These are phyloP conservation scores for Fusarium robinianum DNA, from an alignment of 2,329 filamentous ascomycete species.

Conservation along the genomic window DNA sequence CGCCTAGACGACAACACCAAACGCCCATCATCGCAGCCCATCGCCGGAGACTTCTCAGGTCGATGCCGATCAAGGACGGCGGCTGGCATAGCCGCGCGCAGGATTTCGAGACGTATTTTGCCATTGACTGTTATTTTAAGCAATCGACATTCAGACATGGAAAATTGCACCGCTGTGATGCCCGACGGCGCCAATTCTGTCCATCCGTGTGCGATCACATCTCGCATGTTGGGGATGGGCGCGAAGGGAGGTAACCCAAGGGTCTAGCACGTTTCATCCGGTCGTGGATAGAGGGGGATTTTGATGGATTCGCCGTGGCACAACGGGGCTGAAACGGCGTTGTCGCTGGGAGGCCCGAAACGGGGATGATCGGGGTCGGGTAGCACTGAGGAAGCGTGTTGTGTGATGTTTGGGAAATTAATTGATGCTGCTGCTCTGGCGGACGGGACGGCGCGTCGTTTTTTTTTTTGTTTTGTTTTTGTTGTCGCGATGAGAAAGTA, in stretches of 20 bases:
- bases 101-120: too few relatives aligned
- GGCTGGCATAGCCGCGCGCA: too few relatives aligned
- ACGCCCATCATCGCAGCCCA: too few relatives aligned
- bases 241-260: constrained; percentile 29
- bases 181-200: constrained; percentile 9
- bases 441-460: too few relatives aligned
- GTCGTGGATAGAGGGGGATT: constrained; percentile 8
- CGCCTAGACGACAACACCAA: too few relatives aligned
- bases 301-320: constrained; percentile 27
- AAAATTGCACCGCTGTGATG: too few relatives aligned
- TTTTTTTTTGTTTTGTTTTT: too few relatives aligned
- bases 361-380: too few relatives aligned
- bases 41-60: neutral
- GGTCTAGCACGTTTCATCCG: constrained; percentile 33
- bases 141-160: too few relatives aligned
- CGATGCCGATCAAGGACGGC: neutral
- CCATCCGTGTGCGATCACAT: constrained; percentile 2
- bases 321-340: constrained; percentile 31
- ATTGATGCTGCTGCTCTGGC: constrained; percentile 1
- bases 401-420: neutral
- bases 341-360: constrained; percentile 15
- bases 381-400: constrained; percentile 11
- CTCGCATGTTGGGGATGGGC: constrained; percentile 23
- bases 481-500: constrained; percentile 5
- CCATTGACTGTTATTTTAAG: too few relatives aligned